These are phyloP conservation scores for Phycomyces nitens DNA, from an alignment of 192 early-diverging fungal genomes.

Conservation along the genomic window DNA sequence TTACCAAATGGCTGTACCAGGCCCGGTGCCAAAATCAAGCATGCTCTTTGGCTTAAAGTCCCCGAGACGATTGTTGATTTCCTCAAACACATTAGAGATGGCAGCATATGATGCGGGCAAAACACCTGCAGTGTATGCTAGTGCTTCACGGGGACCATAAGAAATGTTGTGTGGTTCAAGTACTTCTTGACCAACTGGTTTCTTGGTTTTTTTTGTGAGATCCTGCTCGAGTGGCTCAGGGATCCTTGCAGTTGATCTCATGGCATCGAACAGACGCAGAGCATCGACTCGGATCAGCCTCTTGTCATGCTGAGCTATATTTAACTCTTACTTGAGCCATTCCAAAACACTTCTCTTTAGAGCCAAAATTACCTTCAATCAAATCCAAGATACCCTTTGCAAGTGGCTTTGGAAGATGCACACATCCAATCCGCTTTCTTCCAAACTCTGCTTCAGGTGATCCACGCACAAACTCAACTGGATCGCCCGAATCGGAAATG, in stretches of 20 bases:
- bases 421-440: slow-evolving; percentile 39
- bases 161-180: slow-evolving; percentile 59
- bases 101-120: slow-evolving; percentile 65
- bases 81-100: slow-evolving; percentile 60
- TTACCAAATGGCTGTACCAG: slow-evolving; percentile 78
- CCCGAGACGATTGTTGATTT: slow-evolving; percentile 60
- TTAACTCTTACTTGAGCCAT: slow-evolving; percentile 1
- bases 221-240: slow-evolving; percentile 11
- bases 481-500: background rate
- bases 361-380: slow-evolving; percentile 19
- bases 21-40: slow-evolving; percentile 82
- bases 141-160: slow-evolving; percentile 68
- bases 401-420: slow-evolving; percentile 33
- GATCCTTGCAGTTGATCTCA: slow-evolving; percentile 46
- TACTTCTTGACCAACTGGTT: too few species aligned
- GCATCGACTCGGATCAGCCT: slow-evolving; percentile 48
- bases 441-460: slow-evolving; percentile 41
- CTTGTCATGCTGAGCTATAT: slow-evolving; percentile 35
- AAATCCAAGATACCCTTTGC: slow-evolving; percentile 24
- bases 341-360: background rate
- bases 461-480: slow-evolving; percentile 10
- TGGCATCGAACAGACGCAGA: slow-evolving; percentile 46
- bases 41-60: slow-evolving; percentile 55
- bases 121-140: slow-evolving; percentile 68
- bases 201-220: background rate